Evolutionary conservation across 768 basidiomycete genomes (phyloP), one percentile per base, ranked within the genome.

Genomic region (Sutorius australiensis): DNA sequence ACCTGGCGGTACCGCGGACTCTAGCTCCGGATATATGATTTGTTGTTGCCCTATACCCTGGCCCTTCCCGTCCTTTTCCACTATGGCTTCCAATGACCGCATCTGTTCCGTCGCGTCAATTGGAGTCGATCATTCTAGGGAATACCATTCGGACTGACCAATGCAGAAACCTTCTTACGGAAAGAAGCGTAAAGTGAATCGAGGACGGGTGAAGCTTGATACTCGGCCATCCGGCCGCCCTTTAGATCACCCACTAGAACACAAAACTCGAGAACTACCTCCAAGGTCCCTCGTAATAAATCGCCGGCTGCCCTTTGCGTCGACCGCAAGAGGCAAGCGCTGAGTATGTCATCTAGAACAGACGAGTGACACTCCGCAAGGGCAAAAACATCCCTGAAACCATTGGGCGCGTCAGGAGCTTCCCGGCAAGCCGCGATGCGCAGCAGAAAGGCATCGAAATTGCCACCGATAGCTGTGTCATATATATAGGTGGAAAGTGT

Each of bases 381-480:
- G 31, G 82, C 76, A 62, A 92, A 92, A 6, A 91, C 82, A 55
- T 92, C 89, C n/a, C 77, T 72, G 58, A 87, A 87, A 21, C 55
- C 64, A 21, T 40, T 37, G 32, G 51, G 54, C 8, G 53, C 40
- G 24, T 64, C 60, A 6, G 58, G 56, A 14, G 48, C 46, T 49
- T 61, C 55, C 44, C 64, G 50, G 65, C 61, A 33, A 65, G 65
- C 32, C 77, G 62, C 7, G 27, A 69, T 64, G 42, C 70, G 73
- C 10, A 67, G 67, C 34, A 89, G 66, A 72, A 95, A 92, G 1
- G 79, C 75, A 54, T 85, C 82, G 58, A 91, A 88, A 62, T 89
- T 86, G 28, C 81, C 82, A 12, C 83, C 80, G 52, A 95, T 91
- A 3, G 83, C 92, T n/a, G 80, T 81, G 66, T 92, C 89, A 50